These are phyloP conservation scores for Ogataea nakhonphanomensis DNA, from an alignment of 805 yeast genomes.

Conservation along the genomic window DNA sequence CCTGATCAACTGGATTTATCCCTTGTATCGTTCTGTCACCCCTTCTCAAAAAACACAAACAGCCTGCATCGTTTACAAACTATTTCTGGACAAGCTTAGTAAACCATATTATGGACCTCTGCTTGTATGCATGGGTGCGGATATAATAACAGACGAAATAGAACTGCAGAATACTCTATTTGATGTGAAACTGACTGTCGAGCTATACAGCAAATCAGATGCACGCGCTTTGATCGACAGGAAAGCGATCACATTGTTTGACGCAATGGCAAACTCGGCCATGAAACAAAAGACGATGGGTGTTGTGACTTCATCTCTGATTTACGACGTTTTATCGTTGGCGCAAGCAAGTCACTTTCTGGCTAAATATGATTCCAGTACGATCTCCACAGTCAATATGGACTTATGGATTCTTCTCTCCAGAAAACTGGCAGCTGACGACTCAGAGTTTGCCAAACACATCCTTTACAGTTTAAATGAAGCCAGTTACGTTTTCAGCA, in stretches of 20 bases:
- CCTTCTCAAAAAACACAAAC: constrained; percentile 51
- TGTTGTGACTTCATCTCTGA: constrained; percentile 20
- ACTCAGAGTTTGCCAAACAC: constrained; percentile 13
- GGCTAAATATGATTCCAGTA: constrained; percentile 13
- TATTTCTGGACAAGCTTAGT: constrained; percentile 37
- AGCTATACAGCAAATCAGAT: constrained; percentile 42
- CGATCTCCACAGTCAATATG: constrained; percentile 18
- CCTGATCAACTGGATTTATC: constrained; percentile 53
- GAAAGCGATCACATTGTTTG: constrained; percentile 34
- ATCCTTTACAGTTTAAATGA: constrained; percentile 19
- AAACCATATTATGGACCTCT: constrained; percentile 24
- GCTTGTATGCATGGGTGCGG: constrained; percentile 26
- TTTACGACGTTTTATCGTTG: constrained; percentile 25
- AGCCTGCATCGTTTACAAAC: constrained; percentile 48
- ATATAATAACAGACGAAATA: constrained; percentile 22
- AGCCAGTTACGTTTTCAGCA: constrained; percentile 17
- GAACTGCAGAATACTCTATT: constrained; percentile 15
- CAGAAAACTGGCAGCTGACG: constrained; percentile 21
- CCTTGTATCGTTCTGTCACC: constrained; percentile 38
- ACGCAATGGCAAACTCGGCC: constrained; percentile 16
- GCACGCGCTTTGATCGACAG: constrained; percentile 47
- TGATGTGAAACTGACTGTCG: constrained; percentile 32
- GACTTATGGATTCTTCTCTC: constrained; percentile 27
- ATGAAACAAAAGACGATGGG: constrained; percentile 18
- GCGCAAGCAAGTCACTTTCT: constrained; percentile 24